Percentiles rank a stretch among this genome's conserved stretches.
Evolutionary conservation across 768 basidiomycete genomes (phyloP).

Genomic region (Suillus variegatus): DNA sequence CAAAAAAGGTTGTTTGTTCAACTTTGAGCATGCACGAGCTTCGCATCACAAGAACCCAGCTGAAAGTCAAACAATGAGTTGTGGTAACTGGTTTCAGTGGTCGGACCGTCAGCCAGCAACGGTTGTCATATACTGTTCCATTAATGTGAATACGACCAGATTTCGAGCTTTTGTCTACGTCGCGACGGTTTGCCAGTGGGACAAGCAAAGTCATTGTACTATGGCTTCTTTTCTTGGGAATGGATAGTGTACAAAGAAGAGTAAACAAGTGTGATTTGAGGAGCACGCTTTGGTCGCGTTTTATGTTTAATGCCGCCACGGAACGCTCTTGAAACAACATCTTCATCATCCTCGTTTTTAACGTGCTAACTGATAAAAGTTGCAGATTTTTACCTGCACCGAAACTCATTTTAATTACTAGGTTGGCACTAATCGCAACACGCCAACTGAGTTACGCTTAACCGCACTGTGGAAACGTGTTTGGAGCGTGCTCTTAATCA

Average conservation of each 20-base stretch:
- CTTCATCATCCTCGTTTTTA: constrained; percentile 3
- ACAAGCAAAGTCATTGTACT: constrained; percentile 9
- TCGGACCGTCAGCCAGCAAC: not conserved
- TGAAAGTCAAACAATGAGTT: not conserved
- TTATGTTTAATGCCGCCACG: constrained; percentile 14
- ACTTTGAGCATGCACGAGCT: not conserved
- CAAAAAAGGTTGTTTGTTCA: not conserved
- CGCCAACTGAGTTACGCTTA: not conserved
- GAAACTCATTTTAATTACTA: not conserved
- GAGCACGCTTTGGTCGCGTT: constrained; percentile 14
- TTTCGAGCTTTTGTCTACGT: not conserved
- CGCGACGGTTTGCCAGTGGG: not conserved
- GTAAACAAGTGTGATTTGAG: constrained; percentile 24
- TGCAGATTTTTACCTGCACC: not conserved
- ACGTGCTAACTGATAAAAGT: not conserved
- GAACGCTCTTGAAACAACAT: constrained; percentile 1
- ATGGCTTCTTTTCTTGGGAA: constrained; percentile 1
- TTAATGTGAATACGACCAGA: not conserved
- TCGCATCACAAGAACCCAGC: not conserved
- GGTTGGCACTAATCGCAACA: not conserved
- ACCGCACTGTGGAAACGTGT: constrained; percentile 17
- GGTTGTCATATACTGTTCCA: not conserved
- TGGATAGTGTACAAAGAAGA: constrained; percentile 20
- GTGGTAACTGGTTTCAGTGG: not conserved
- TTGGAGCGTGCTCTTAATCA: constrained; percentile 11